A percentile compares a stretch with the other conserved stretches of the same genome.
Conservation (phyloP, 495 filamentous ascomycete species). For the Tuber umbilicatum region DNA sequence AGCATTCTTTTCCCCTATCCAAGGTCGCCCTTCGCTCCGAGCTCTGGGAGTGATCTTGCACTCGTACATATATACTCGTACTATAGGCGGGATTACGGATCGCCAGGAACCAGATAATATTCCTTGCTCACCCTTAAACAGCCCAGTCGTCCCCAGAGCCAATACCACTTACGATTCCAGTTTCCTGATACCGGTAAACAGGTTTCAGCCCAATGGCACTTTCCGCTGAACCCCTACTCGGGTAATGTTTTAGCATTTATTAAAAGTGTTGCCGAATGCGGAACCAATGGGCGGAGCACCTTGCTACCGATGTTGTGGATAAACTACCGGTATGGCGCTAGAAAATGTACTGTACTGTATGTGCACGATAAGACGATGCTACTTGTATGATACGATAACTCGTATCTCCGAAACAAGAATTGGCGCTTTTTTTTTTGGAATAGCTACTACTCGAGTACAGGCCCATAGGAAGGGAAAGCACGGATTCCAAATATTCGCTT, state of each 20-base stretch:
- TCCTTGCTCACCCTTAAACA: neutral
- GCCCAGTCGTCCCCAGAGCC: neutral
- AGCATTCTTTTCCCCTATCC: neutral
- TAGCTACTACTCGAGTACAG: too few species aligned
- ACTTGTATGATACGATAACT: too few species aligned
- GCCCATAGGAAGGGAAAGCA: too few species aligned
- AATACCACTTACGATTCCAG: neutral
- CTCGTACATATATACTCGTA: neutral
- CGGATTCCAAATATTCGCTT: too few species aligned
- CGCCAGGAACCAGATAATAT: neutral
- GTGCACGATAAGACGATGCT: too few species aligned
- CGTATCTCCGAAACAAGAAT: neutral
- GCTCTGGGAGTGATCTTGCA: neutral
- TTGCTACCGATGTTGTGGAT: neutral
- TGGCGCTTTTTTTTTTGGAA: neutral
- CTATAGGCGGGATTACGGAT: neutral
- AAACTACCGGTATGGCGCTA: neutral
- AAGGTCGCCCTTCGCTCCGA: neutral
- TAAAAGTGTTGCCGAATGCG: neutral
- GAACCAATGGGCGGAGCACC: neutral
- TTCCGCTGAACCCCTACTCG: neutral
- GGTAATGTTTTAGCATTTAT: neutral
- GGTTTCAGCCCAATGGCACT: neutral
- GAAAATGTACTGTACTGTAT: neutral
- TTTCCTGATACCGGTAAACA: neutral